Evolutionary conservation across 2,329 filamentous ascomycete genomes (phyloP), one percentile per base, ranked within the genome.

Genomic region (Curvularia hawaiiensis): DNA sequence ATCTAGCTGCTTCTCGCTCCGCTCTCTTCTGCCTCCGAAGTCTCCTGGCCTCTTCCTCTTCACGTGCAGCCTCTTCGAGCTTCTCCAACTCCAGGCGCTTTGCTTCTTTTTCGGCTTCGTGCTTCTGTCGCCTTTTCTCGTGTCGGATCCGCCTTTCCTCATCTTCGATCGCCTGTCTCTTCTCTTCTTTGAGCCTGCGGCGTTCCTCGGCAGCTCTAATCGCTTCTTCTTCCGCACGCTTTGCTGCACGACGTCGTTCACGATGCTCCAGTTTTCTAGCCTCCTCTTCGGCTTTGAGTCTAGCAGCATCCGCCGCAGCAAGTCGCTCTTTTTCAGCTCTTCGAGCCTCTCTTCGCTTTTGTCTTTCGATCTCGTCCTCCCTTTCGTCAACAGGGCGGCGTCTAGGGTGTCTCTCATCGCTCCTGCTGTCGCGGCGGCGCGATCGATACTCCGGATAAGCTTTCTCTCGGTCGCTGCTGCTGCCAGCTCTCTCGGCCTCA

Each of bases 121-220:
- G 62, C 12, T 55, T 56, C 26, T 60, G 60, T 16, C 70, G 60
- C 41, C 67, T 59, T 55, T 63, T 64, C 40, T 71, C 71, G 22
- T 70, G 70, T 45, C 72, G 60, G 6, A 69, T 54, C 12, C 65
- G 71, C 49, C 65, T 56, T 26, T 65, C 70, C 58, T 75, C 71
- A 22, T 69, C 71, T 40, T 71, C 64, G 3, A 61, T 63, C 4
- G 56, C 18, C 20, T 54, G 47, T 18, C 24, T 64, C n/a, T 65
- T 58, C 26, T 67, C 66, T 52, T 70, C 70, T 33, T 62, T 56
- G 10, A 58, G 60, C 20, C 57, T 66, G 7, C 59, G 38, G 7
- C 63, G 63, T 46, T 70, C 64, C 47, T 69, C 66, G 52, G 66
- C 63, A 1, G 59, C 66, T 14, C 58, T 60, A 22, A 63, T 35